phyloP scores from a whole-genome alignment of 202 grass and related monocot species.

The Eragrostis tef region DNA sequence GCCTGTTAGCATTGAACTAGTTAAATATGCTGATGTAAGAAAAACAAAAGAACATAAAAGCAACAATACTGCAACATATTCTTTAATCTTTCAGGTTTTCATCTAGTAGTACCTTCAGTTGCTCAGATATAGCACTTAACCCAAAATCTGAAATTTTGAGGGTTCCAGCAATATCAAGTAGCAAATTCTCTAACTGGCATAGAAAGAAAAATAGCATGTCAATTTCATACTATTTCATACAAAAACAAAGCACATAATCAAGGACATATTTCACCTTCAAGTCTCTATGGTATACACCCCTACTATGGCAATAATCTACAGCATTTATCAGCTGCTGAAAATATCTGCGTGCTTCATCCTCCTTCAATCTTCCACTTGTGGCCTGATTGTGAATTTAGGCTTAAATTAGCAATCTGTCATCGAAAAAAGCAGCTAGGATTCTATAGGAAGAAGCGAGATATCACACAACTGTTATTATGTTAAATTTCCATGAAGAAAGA shows the following conservation, averaged over 20 bases:
- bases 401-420: neutral
- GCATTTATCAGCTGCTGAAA: conserved; percentile 90
- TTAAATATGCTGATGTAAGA: conserved; percentile 28
- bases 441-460: neutral
- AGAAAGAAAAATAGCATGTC: conserved; percentile 23
- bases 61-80: neutral
- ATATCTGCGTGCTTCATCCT: conserved; percentile 85
- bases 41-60: conserved; percentile 23
- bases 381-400: conserved; percentile 44
- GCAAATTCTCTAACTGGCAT: conserved; percentile 70
- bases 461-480: neutral
- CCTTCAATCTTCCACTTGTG: conserved; percentile 76
- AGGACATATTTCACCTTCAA: conserved; percentile 53
- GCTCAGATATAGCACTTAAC: conserved; percentile 81
- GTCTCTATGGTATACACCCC: conserved; percentile 94
- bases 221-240: conserved; percentile 28
- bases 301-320: conserved; percentile 94
- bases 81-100: neutral
- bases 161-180: conserved; percentile 67
- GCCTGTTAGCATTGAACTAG: conserved; percentile 48
- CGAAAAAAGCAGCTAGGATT: neutral
- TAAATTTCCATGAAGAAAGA: neutral
- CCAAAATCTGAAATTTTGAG: conserved; percentile 82
- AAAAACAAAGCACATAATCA: neutral
- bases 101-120: conserved; percentile 62